Evolutionary conservation across 2,329 filamentous ascomycete species (phyloP).

Genomic region (Alternaria viburni): DNA sequence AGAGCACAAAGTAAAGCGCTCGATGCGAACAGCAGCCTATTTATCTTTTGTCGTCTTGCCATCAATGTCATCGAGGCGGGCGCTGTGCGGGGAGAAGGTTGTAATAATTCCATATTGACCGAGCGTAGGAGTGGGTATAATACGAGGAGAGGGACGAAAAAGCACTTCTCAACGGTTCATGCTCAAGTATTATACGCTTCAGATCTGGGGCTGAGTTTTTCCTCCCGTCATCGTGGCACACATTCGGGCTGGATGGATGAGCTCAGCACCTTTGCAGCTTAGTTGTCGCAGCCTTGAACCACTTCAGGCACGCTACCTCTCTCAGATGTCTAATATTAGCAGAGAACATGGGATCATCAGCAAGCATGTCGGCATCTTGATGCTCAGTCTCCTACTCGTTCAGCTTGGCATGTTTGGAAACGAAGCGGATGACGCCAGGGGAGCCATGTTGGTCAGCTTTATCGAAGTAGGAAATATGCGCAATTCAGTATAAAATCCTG

Average conservation of each 20-base stretch:
- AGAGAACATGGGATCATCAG: slow-evolving; percentile 11
- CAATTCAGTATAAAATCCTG: neutral
- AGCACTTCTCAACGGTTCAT: neutral
- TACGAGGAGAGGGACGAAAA: neutral
- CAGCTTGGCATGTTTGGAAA: neutral
- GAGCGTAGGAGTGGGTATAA: neutral
- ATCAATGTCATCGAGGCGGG: slow-evolving; percentile 9
- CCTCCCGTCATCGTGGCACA: slow-evolving; percentile 18
- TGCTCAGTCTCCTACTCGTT: neutral
- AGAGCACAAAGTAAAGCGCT: slow-evolving; percentile 35
- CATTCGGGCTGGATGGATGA: slow-evolving; percentile 14
- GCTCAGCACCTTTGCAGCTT: slow-evolving; percentile 16
- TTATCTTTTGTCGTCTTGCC: neutral
- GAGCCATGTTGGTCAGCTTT: slow-evolving; percentile 3
- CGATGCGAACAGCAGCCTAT: slow-evolving; percentile 29
- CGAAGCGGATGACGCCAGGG: slow-evolving; percentile 1
- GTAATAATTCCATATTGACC: slow-evolving; percentile 13
- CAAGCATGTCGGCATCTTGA: slow-evolving; percentile 1
- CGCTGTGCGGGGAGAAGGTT: slow-evolving; percentile 5
- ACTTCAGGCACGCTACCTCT: slow-evolving; percentile 10
- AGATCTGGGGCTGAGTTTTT: slow-evolving; percentile 13
- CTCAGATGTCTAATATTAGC: slow-evolving; percentile 9
- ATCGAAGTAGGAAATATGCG: neutral
- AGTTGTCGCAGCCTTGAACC: slow-evolving; percentile 15
- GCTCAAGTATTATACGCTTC: slow-evolving; percentile 9